phyloP scores from a whole-genome alignment of 352 stramenopile genomes.

The Pythium dissimile region DNA sequence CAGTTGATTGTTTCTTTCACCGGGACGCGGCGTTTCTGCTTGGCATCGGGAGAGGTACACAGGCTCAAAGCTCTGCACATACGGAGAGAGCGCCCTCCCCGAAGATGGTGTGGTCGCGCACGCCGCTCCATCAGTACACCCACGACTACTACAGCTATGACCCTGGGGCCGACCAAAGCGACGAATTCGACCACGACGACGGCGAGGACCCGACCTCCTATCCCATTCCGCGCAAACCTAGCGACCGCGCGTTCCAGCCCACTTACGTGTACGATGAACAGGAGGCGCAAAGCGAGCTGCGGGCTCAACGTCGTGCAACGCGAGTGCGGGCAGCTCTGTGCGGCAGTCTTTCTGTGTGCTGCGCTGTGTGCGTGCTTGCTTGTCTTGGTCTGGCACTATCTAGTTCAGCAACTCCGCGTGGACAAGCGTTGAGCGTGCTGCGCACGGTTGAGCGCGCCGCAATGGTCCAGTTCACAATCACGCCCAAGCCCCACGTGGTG shows the following conservation, averaged over 20 bases:
- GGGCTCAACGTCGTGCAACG: background rate
- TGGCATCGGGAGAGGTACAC: background rate
- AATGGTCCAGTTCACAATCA: constrained; percentile 23
- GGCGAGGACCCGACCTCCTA: background rate
- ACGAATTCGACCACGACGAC: background rate
- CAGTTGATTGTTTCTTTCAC: constrained; percentile 7
- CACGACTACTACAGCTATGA: background rate
- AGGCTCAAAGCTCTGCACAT: too few relatives aligned
- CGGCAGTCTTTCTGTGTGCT: constrained; percentile 8
- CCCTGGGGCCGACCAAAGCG: background rate
- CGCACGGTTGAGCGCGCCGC: background rate
- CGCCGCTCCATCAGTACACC: background rate
- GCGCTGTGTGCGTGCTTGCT: background rate
- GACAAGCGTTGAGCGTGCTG: constrained; percentile 9
- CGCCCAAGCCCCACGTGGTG: constrained; percentile 12
- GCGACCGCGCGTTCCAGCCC: background rate
- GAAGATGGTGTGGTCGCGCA: constrained; percentile 8
- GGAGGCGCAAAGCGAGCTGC: background rate
- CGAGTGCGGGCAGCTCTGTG: constrained; percentile 7
- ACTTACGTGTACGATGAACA: constrained; percentile 6
- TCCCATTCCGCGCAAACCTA: background rate
- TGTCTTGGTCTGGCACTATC: constrained; percentile 8
- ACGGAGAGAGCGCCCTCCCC: too few relatives aligned
- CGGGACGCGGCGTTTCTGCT: background rate
- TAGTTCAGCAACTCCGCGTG: background rate